Evolutionary conservation across 2,329 filamentous ascomycete genomes (phyloP).

Genomic region (Fusarium abutilonis): DNA sequence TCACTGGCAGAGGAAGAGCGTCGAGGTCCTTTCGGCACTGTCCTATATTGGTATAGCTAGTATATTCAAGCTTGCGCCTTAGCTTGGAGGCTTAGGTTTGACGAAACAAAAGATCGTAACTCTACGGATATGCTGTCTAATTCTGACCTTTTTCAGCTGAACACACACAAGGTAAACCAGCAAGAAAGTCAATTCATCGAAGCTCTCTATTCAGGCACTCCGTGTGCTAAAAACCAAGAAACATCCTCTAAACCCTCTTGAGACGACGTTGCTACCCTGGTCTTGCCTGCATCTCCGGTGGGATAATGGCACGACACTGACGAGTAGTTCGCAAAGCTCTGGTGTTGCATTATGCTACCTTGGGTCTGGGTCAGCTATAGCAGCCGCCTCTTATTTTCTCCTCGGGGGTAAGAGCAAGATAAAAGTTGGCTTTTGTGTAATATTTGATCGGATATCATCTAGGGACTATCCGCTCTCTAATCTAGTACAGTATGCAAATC

Average conservation of each 20-base stretch:
- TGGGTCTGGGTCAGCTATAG: constrained; percentile 25
- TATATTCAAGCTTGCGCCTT: constrained; percentile 16
- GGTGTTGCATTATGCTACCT: constrained; percentile 2
- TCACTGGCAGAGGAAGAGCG: constrained; percentile 13
- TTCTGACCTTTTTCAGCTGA: constrained; percentile 13
- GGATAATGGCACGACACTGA: constrained; percentile 24
- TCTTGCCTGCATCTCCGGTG: constrained; percentile 5
- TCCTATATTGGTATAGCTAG: not conserved
- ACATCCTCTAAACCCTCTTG: constrained; percentile 19
- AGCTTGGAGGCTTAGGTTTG: constrained; percentile 3
- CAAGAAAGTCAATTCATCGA: constrained; percentile 8
- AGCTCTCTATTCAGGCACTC: not conserved
- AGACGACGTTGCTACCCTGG: constrained; percentile 11
- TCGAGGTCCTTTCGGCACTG: not conserved
- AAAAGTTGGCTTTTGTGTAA: constrained; percentile 25
- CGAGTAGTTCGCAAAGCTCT: constrained; percentile 6
- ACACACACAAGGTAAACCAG: constrained; percentile 5
- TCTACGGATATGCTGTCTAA: not conserved
- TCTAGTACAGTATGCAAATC: not conserved
- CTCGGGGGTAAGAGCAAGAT: not conserved
- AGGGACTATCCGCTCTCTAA: constrained; percentile 15
- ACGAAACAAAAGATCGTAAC: not conserved
- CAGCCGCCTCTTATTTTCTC: constrained; percentile 11
- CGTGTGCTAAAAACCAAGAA: constrained; percentile 6
- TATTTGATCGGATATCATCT: constrained; percentile 22